phyloP scores from a whole-genome alignment of 1,284 basidiomycete species.

The Trichosporon sp. region DNA sequence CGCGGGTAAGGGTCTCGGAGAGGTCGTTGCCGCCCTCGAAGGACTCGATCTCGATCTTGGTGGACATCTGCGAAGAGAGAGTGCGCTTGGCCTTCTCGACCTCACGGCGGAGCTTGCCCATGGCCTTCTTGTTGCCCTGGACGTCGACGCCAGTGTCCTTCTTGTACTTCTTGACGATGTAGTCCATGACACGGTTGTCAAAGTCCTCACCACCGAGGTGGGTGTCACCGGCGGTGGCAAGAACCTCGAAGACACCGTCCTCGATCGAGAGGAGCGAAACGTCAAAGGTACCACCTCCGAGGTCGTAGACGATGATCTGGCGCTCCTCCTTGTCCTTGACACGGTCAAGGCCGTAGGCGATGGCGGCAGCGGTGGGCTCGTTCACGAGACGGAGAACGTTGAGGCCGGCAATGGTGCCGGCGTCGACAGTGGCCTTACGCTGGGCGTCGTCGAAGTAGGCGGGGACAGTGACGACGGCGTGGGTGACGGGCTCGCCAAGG shows the following conservation, averaged over 20 bases:
- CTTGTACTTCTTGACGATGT: slow-evolving; percentile 96
- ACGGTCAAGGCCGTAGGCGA: slow-evolving; percentile 91
- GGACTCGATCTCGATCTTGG: slow-evolving; percentile 68
- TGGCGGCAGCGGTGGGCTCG: slow-evolving; percentile 95
- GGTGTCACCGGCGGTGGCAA: slow-evolving; percentile 98
- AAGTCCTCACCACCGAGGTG: slow-evolving; percentile 99
- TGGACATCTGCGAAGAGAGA: slow-evolving; percentile 72
- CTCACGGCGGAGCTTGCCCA: slow-evolving; percentile 96
- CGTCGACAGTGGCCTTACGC: slow-evolving; percentile 96
- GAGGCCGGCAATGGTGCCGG: slow-evolving; percentile 93
- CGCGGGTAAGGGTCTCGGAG: slow-evolving; percentile 86
- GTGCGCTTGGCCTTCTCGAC: slow-evolving; percentile 99
- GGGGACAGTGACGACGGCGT: slow-evolving; percentile 76
- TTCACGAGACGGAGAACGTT: slow-evolving; percentile 98
- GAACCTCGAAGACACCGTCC: slow-evolving; percentile 98
- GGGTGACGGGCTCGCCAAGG: slow-evolving; percentile 73
- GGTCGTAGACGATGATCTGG: slow-evolving; percentile 94
- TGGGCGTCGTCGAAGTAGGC: slow-evolving; percentile 95
- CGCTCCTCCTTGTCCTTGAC: slow-evolving; percentile 57
- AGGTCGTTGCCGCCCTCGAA: slow-evolving; percentile 97
- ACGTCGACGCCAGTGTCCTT: slow-evolving; percentile 91
- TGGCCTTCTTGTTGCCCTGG: slow-evolving; percentile 75
- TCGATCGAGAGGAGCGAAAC: slow-evolving; percentile 96
- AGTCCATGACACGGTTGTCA: slow-evolving; percentile 95
- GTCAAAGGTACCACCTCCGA: slow-evolving; percentile 97